Evolutionary conservation across 257 asterid species (phyloP).

Genomic region (Mitragyna speciosa): DNA sequence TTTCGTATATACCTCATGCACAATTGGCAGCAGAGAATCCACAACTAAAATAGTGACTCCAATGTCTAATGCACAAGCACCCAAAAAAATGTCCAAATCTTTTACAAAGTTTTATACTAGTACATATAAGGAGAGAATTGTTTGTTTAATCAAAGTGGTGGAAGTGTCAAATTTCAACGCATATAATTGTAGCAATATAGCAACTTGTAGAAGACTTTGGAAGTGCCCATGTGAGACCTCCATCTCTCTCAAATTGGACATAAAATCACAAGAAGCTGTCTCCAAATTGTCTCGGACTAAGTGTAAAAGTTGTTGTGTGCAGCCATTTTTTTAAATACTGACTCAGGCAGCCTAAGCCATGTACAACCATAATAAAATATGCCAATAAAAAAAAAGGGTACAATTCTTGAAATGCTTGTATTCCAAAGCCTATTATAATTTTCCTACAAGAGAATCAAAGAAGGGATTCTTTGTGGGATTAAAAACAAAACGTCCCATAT

Average conservation of each 20-base stretch:
- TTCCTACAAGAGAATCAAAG: slow-evolving; percentile 6
- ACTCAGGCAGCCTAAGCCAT: not conserved
- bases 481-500: too few relatives aligned
- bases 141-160: not conserved
- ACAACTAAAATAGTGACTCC: too few relatives aligned
- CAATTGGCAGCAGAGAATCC: not conserved
- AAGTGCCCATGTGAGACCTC: slow-evolving; percentile 1
- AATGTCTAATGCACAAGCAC: too few relatives aligned
- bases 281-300: slow-evolving; percentile 8
- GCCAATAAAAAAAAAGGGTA: slow-evolving; percentile 8
- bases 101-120: not conserved
- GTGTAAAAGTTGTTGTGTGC: slow-evolving; percentile 14
- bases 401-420: slow-evolving; percentile 18
- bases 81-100: slow-evolving; percentile 15
- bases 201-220: not conserved
- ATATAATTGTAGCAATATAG: not conserved
- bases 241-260: not conserved
- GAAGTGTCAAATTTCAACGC: slow-evolving; percentile 10
- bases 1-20: not conserved
- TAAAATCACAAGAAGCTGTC: slow-evolving; percentile 20
- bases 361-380: not conserved
- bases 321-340: not conserved
- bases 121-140: not conserved
- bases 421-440: not conserved
- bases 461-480: not conserved